Conservation (phyloP, 2,329 filamentous ascomycete species). For the Helotiales sp. region DNA sequence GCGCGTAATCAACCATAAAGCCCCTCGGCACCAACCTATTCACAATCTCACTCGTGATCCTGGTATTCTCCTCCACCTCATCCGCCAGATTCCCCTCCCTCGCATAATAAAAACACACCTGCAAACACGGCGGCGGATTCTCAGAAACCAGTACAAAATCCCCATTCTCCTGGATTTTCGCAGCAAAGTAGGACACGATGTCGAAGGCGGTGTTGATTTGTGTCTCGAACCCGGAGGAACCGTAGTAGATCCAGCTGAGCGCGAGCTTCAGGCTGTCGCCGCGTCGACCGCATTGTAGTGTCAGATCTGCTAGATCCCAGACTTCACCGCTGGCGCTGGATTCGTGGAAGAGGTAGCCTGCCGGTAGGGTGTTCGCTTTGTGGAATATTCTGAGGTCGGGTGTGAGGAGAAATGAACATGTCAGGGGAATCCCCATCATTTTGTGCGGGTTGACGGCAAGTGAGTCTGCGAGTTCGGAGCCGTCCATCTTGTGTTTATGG, state of each 20-base stretch:
- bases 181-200: slow-evolving; percentile 71
- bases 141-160: slow-evolving; percentile 75
- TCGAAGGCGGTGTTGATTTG: slow-evolving; percentile 77
- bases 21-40: slow-evolving; percentile 60
- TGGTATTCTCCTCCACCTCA: slow-evolving; percentile 54
- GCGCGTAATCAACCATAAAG: slow-evolving; percentile 67
- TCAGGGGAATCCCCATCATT: slow-evolving; percentile 91
- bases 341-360: slow-evolving; percentile 82
- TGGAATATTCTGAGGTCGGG: slow-evolving; percentile 80
- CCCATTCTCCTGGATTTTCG: slow-evolving; percentile 56
- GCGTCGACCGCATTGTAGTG: slow-evolving; percentile 87
- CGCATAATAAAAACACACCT: slow-evolving; percentile 93
- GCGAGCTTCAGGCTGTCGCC: slow-evolving; percentile 88
- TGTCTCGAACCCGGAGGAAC: slow-evolving; percentile 70
- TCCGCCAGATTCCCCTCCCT: slow-evolving; percentile 56
- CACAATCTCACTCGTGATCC: slow-evolving; percentile 59
- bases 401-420: slow-evolving; percentile 86
- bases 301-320: slow-evolving; percentile 91
- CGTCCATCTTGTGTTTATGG: slow-evolving; percentile 68
- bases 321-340: slow-evolving; percentile 61
- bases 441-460: slow-evolving; percentile 95
- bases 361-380: slow-evolving; percentile 81
- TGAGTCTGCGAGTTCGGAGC: slow-evolving; percentile 76
- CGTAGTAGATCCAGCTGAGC: slow-evolving; percentile 89
- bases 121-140: slow-evolving; percentile 83